These are phyloP conservation scores for Aspergillus sp. DNA, from an alignment of 2,329 filamentous ascomycete genomes.

Conservation along the genomic window DNA sequence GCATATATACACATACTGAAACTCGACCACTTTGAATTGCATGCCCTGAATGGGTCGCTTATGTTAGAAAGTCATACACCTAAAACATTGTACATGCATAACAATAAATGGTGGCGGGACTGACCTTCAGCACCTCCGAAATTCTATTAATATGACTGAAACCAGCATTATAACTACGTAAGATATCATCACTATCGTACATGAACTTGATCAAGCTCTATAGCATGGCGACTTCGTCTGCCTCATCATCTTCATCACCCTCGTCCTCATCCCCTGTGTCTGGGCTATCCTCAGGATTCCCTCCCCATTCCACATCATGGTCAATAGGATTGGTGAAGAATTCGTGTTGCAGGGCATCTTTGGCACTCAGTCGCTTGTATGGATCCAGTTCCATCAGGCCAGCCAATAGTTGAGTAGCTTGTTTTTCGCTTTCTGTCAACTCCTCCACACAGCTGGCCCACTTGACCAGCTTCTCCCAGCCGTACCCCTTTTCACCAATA, in stretches of 20 bases:
- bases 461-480: slow-evolving; percentile 85
- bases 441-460: slow-evolving; percentile 83
- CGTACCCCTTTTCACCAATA: slow-evolving; percentile 78
- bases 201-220: slow-evolving; percentile 6
- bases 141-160: too few relatives aligned
- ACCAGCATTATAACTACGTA: not conserved
- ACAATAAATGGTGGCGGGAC: too few relatives aligned
- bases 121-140: too few relatives aligned
- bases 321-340: slow-evolving; percentile 40
- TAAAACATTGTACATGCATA: too few relatives aligned
- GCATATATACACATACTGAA: too few relatives aligned
- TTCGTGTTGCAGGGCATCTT: slow-evolving; percentile 40
- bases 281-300: slow-evolving; percentile 29
- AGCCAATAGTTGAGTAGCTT: slow-evolving; percentile 40
- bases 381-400: slow-evolving; percentile 43
- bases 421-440: slow-evolving; percentile 43
- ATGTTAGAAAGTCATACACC: too few relatives aligned
- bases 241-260: slow-evolving; percentile 27
- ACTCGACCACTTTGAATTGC: too few relatives aligned
- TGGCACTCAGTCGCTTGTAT: slow-evolving; percentile 37
- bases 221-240: slow-evolving; percentile 37
- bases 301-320: slow-evolving; percentile 38
- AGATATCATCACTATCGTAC: slow-evolving; percentile 10
- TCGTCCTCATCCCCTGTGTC: slow-evolving; percentile 30
- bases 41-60: too few relatives aligned